Conservation (phyloP, 768 basidiomycete genomes). For the Russula abietina region DNA sequence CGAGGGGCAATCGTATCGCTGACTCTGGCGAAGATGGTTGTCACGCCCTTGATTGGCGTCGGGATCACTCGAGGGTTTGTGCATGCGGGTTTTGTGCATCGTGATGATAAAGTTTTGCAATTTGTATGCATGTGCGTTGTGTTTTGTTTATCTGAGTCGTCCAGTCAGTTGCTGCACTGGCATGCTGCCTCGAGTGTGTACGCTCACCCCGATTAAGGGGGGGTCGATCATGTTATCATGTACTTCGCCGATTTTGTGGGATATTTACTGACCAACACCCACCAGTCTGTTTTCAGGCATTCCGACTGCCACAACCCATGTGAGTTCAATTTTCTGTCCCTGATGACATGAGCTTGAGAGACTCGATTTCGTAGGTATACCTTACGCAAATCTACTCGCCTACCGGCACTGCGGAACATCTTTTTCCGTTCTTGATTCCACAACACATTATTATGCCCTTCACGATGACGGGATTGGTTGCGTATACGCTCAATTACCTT, state of each 20-base stretch:
- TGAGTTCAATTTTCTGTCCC: neutral
- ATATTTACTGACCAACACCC: constrained; percentile 32
- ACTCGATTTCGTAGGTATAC: constrained; percentile 39
- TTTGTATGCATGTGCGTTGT: constrained; percentile 61
- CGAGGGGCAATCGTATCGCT: too few relatives aligned
- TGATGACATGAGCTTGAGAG: neutral
- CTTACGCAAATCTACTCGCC: constrained; percentile 63
- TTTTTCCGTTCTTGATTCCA: constrained; percentile 58
- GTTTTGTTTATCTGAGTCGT: too few relatives aligned
- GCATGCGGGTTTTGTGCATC: constrained; percentile 40
- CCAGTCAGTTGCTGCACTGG: constrained; percentile 34
- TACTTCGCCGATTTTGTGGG: too few relatives aligned
- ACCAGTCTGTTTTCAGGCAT: constrained; percentile 21
- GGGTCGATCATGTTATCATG: too few relatives aligned
- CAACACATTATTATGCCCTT: constrained; percentile 29
- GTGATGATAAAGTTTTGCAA: constrained; percentile 51
- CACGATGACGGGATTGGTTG: constrained; percentile 20
- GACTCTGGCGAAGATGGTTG: too few relatives aligned
- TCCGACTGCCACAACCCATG: constrained; percentile 21
- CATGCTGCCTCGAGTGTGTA: too few relatives aligned
- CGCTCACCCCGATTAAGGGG: too few relatives aligned
- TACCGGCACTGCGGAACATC: constrained; percentile 53
- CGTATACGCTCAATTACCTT: constrained; percentile 21
- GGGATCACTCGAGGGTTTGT: too few relatives aligned
- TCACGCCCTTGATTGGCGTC: too few relatives aligned